Evolutionary conservation across 2,329 filamentous ascomycete genomes (phyloP).

Genomic region (Calonectria fujianensis): DNA sequence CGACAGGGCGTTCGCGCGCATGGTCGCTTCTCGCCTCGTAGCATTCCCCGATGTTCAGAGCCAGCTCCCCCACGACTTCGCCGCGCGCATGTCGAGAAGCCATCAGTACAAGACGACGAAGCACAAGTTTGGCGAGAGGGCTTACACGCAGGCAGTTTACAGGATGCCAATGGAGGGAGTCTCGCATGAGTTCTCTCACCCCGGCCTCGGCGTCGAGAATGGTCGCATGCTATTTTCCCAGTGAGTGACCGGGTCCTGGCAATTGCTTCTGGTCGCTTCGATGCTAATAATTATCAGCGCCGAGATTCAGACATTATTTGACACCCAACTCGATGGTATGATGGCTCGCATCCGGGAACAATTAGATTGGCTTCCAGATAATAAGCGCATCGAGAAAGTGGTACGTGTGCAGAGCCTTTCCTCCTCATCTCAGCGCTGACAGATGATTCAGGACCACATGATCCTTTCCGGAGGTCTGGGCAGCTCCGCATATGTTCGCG

Average conservation of each 20-base stretch:
- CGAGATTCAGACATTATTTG: constrained; percentile 66
- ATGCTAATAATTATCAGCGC: constrained; percentile 53
- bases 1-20: constrained; percentile 63
- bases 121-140: constrained; percentile 66
- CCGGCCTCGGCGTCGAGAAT: constrained; percentile 61
- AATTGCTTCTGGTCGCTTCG: no score
- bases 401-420: constrained; percentile 49
- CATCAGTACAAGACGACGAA: constrained; percentile 63
- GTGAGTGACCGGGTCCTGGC: constrained; percentile 52
- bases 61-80: constrained; percentile 61
- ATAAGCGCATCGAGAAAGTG: constrained; percentile 58
- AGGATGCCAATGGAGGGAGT: constrained; percentile 67
- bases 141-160: constrained; percentile 63
- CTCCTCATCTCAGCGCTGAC: neutral
- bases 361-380: constrained; percentile 62
- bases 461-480: constrained; percentile 67
- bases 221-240: constrained; percentile 64
- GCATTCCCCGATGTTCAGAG: constrained; percentile 62
- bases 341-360: constrained; percentile 63
- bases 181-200: constrained; percentile 62
- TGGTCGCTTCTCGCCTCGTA: constrained; percentile 62
- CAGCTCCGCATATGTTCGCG: constrained; percentile 67
- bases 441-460: constrained; percentile 60
- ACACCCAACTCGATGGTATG: constrained; percentile 56
- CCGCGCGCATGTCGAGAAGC: constrained; percentile 61